A percentile compares a stretch with the other conserved stretches of the same genome.
Evolutionary conservation across 257 asterid species (phyloP).

Genomic region (Nicotiana otophora): DNA sequence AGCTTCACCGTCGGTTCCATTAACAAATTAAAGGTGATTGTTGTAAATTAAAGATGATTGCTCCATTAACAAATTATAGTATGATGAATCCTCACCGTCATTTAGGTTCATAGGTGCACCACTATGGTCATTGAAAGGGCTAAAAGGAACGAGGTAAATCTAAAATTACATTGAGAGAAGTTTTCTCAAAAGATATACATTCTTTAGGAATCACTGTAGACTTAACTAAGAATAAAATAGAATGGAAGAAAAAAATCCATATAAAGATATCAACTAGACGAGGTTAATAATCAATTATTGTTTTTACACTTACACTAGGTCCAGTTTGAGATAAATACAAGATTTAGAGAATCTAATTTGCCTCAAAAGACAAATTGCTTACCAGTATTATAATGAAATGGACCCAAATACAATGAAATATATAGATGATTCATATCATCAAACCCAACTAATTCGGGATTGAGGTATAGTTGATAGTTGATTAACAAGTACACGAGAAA

Average conservation of each 20-base stretch:
- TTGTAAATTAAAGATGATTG: neutral
- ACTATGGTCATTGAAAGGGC: too few relatives aligned
- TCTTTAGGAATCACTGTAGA: neutral
- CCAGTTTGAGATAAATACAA: neutral
- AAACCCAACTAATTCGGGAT: neutral
- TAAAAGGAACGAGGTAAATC: neutral
- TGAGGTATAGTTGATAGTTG: neutral
- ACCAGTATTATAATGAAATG: neutral
- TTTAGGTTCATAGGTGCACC: neutral
- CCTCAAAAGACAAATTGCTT: neutral
- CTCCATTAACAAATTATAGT: neutral
- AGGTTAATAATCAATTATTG: neutral
- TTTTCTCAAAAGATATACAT: neutral
- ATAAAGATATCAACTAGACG: neutral
- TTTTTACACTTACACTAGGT: neutral
- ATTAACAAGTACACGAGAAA: neutral
- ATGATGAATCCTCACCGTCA: neutral
- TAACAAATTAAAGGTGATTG: neutral
- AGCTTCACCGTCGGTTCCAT: neutral
- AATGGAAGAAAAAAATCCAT: neutral
- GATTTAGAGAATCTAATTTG: neutral
- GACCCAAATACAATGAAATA: neutral
- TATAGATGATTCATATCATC: neutral
- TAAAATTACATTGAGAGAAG: neutral
- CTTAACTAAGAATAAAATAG: neutral